Evolutionary conservation across 2,329 filamentous ascomycete genomes (phyloP).

Genomic region (Tolypocladium inflatum): DNA sequence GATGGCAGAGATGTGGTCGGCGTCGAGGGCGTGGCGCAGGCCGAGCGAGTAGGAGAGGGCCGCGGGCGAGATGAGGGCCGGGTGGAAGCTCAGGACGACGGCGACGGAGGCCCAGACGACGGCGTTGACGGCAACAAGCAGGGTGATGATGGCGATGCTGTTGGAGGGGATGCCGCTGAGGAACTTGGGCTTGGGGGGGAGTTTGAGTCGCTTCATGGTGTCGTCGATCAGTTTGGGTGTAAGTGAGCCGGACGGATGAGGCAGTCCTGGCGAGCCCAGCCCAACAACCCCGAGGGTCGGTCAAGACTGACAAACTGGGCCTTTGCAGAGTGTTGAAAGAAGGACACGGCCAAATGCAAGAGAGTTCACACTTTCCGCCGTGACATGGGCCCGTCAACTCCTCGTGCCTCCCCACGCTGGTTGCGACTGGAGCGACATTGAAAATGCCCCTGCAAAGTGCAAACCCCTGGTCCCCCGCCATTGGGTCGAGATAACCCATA

Average conservation of each 20-base stretch:
- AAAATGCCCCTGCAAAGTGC: neutral
- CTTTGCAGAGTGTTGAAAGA: neutral
- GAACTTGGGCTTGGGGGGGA: conserved; percentile 18
- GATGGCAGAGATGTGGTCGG: conserved; percentile 82
- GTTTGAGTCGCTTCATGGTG: conserved; percentile 12
- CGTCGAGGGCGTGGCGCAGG: conserved; percentile 89
- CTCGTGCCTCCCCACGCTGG: neutral
- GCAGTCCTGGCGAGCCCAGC: neutral
- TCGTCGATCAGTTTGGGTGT: neutral
- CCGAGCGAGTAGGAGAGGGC: conserved; percentile 83
- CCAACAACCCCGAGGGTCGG: neutral
- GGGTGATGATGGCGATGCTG: conserved; percentile 37
- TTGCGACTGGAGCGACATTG: neutral
- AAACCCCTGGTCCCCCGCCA: neutral
- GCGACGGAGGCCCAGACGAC: conserved; percentile 45
- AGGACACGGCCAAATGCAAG: neutral
- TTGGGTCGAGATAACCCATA: neutral
- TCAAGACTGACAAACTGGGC: neutral
- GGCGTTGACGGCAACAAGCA: conserved; percentile 41
- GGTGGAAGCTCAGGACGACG: conserved; percentile 42
- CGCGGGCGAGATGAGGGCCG: conserved; percentile 64
- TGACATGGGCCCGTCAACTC: neutral
- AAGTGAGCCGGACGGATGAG: neutral
- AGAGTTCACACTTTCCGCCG: neutral
- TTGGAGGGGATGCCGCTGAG: conserved; percentile 21